phyloP scores from a whole-genome alignment of 148 eudicot genomes.

The Heliosperma pusillum region DNA sequence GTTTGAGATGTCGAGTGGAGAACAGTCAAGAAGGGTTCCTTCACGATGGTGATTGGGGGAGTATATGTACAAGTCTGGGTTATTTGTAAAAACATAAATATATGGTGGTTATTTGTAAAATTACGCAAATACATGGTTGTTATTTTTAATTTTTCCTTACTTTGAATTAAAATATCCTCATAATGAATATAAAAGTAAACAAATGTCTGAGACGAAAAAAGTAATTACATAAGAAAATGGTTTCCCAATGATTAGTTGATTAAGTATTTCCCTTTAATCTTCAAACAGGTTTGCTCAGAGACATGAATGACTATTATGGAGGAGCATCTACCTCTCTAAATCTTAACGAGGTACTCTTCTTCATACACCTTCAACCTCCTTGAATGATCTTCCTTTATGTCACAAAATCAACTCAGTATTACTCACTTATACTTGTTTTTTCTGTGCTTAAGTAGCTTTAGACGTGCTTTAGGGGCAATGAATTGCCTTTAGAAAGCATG shows the following conservation, averaged over 20 bases:
- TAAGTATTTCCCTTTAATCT: not conserved
- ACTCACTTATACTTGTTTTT: not conserved
- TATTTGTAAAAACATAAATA: too few species aligned
- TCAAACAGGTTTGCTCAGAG: constrained; percentile 76
- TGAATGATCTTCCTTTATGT: not conserved
- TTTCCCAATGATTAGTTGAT: fast-evolving
- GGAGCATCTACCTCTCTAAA: constrained; percentile 78
- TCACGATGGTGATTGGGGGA: too few species aligned
- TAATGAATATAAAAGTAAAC: too few species aligned
- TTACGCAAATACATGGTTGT: too few species aligned
- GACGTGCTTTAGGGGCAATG: constrained; percentile 68
- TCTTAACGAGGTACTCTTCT: constrained; percentile 61
- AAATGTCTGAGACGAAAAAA: too few species aligned
- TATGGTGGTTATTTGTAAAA: too few species aligned
- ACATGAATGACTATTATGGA: constrained; percentile 81
- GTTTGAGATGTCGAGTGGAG: too few species aligned
- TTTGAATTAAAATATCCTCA: too few species aligned
- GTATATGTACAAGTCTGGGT: too few species aligned
- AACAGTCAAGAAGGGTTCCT: too few species aligned
- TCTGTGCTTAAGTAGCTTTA: constrained; percentile 44
- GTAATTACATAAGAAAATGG: not conserved
- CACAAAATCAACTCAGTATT: not conserved
- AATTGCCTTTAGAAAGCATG: constrained; percentile 51
- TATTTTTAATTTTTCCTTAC: too few species aligned
- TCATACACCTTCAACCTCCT: too few species aligned